Base-by-base conservation (phyloP, 2,329 filamentous ascomycete genomes). In the Sarocladium brachiariae region DNA sequence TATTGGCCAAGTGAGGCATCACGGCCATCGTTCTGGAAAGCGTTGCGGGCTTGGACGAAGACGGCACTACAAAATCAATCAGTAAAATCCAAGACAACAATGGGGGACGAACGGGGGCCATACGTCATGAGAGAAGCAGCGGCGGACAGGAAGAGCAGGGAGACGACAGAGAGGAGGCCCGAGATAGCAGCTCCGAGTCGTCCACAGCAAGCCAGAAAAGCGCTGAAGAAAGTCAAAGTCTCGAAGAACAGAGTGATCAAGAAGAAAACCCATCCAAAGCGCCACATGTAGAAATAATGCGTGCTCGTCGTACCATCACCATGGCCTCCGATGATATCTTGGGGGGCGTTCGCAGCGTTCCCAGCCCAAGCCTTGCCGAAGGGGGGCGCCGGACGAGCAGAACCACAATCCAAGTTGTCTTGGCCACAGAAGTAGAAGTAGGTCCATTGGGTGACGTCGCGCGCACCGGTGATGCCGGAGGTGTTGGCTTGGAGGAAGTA, bases 191-290 rank as follows among this genome's bases (percentile, higher is more conserved):
- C 78, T 41, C 84, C 87, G 2, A 90, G 74, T 51, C 87, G 81
- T 30, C 83, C 83, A 67, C 76, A 87, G 62, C 86, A 82, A 14
- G 86, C 84, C 14, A 90, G 68, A 54, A 89, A 74, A 56, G 83
- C 80, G 10, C 76, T 70, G 66, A 89, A 78, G 63, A 91, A 81
- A 54, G 85, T 80, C 23, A 81, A 51, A 45, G 80, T 75, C 55
- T 80, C 80, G 66, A 95, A 93, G 74, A 96, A 83, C 33, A 96
- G 78, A 16, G 83, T 81, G 57, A 97, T 84, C 51, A 97, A 73
- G 72, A 87, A 87, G 69, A 96, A 93, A 33, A 91, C 89, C 80
- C 92, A 97, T 67, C 89, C 86, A 73, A 96, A 96, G 35, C 92
- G 82, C 72, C 89, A 95, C 63, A 93, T 77, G 70, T 90, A 89